Evolutionary conservation across 768 basidiomycete species (phyloP).

Genomic region (Lactarius sp.): DNA sequence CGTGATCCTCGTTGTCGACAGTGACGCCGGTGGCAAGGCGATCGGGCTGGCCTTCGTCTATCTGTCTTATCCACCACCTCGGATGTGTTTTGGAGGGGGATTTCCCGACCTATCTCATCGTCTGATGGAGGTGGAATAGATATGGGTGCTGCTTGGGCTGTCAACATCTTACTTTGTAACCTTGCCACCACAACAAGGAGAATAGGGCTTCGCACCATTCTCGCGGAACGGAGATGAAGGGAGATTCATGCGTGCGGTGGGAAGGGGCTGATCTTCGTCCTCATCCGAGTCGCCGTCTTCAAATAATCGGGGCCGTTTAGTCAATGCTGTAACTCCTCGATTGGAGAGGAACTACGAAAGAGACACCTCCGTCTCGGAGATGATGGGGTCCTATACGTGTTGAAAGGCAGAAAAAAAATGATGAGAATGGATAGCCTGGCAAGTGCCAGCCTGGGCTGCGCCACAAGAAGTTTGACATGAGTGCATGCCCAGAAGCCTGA

Average conservation of each 20-base stretch:
- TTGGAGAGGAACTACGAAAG: conserved; percentile 33
- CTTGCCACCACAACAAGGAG: conserved; percentile 48
- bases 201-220: conserved; percentile 28
- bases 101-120: conserved; percentile 35
- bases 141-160: conserved; percentile 51
- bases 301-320: conserved; percentile 28
- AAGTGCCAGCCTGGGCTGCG: no score
- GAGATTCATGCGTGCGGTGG: conserved; percentile 30
- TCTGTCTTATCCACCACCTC: conserved; percentile 58
- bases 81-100: conserved; percentile 45
- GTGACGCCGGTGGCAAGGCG: conserved; percentile 78
- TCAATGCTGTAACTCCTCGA: conserved; percentile 51
- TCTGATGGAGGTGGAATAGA: conserved; percentile 40
- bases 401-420: conserved; percentile 6
- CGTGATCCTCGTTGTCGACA: conserved; percentile 53
- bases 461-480: no score
- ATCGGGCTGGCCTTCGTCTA: conserved; percentile 72
- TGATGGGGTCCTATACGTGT: conserved; percentile 26
- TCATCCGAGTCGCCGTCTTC: conserved; percentile 34
- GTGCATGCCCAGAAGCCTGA: no score
- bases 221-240: conserved; percentile 19
- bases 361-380: conserved; percentile 29
- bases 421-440: conserved; percentile 9
- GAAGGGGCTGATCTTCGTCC: conserved; percentile 33
- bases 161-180: conserved; percentile 52